Conservation (phyloP, 73 alveolate species). For the Paramecium caudatum region DNA sequence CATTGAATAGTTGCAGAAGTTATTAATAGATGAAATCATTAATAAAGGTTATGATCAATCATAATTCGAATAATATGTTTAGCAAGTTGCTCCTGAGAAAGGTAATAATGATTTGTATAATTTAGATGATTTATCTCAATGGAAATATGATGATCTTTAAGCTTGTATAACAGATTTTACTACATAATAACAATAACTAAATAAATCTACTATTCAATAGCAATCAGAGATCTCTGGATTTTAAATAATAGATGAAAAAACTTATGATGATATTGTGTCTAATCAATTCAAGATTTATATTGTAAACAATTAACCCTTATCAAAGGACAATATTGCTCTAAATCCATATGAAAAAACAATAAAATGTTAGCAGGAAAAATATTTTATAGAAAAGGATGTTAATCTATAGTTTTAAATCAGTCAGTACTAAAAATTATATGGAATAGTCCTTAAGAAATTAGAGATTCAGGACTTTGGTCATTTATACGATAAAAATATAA, state of each 20-base stretch:
- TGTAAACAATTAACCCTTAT: neutral
- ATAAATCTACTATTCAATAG: neutral
- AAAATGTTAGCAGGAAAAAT: conserved; percentile 1
- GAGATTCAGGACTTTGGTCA: conserved; percentile 47
- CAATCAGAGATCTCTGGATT: neutral
- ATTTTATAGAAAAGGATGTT: conserved; percentile 6
- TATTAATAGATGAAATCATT: conserved; percentile 9
- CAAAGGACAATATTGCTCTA: conserved; percentile 21
- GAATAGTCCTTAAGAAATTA: neutral
- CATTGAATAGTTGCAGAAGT: neutral
- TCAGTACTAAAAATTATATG: neutral
- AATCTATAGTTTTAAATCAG: neutral
- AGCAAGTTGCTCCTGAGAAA: neutral
- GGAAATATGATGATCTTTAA: neutral
- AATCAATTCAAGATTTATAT: conserved; percentile 19
- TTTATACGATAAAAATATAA: neutral
- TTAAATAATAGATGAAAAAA: conserved; percentile 22
- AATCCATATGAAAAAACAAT: conserved; percentile 29
- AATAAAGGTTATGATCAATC: neutral
- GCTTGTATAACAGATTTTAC: neutral
- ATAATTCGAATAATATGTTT: neutral
- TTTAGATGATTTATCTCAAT: neutral
- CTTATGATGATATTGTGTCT: neutral
- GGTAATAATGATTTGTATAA: neutral
- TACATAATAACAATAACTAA: neutral